Percentiles rank a stretch among this genome's conserved stretches.
These are phyloP conservation scores for Suillus lakei DNA, from an alignment of 768 basidiomycete species.

Conservation along the genomic window DNA sequence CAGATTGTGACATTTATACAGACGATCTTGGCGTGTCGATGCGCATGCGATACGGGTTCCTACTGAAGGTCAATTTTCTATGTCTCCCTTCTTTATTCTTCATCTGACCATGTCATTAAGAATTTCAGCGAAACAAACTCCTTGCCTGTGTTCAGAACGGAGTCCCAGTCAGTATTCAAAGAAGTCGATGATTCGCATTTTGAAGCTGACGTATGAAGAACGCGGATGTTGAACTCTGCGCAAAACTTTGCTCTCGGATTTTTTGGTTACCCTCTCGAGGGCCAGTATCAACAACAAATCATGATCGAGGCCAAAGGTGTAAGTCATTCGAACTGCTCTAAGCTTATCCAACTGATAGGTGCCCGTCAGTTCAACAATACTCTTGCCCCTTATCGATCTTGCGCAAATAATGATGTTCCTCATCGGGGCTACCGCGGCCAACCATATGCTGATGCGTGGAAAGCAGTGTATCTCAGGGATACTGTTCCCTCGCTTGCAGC, in stretches of 20 bases:
- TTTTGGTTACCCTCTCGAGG: constrained; percentile 50
- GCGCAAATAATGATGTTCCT: constrained; percentile 56
- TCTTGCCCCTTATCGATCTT: constrained; percentile 48
- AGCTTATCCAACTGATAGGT: not conserved
- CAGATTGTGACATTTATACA: constrained; percentile 14
- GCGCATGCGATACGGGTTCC: constrained; percentile 47
- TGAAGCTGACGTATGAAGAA: constrained; percentile 26
- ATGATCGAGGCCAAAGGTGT: constrained; percentile 44
- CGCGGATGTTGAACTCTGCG: constrained; percentile 58
- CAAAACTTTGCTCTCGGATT: constrained; percentile 57
- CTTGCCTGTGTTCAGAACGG: constrained; percentile 57
- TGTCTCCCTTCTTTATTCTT: constrained; percentile 26
- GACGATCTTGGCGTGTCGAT: constrained; percentile 48
- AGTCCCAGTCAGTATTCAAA: constrained; percentile 44
- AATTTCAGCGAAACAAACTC: constrained; percentile 42
- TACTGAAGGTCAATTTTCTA: constrained; percentile 35
- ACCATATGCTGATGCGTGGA: constrained; percentile 65
- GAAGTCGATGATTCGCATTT: not conserved
- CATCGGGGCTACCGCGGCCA: constrained; percentile 55
- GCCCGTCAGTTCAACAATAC: constrained; percentile 51
- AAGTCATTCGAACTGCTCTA: constrained; percentile 22
- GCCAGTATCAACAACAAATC: constrained; percentile 50
- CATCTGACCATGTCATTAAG: constrained; percentile 26
- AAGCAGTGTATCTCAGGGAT: constrained; percentile 65
- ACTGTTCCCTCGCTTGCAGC: constrained; percentile 61